These are phyloP conservation scores for Orbilia ellipsospora DNA, from an alignment of 2,329 filamentous ascomycete genomes.

Conservation along the genomic window DNA sequence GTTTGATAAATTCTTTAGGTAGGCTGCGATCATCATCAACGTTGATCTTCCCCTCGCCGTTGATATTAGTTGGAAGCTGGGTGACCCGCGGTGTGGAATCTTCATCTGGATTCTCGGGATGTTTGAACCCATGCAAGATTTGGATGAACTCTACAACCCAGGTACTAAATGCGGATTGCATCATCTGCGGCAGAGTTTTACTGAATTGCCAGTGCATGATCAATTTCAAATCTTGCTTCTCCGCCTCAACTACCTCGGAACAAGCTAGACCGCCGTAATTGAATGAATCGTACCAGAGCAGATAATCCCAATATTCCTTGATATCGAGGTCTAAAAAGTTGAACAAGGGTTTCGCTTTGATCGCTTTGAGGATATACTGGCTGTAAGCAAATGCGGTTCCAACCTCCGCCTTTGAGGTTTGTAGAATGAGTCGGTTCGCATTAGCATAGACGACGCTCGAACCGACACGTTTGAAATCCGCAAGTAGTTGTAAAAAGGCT, in stretches of 20 bases:
- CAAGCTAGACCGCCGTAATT: conserved; percentile 98
- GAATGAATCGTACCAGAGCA: conserved; percentile 98
- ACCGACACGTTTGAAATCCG: conserved; percentile 92
- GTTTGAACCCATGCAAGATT: conserved; percentile 89
- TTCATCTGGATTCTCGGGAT: conserved; percentile 67
- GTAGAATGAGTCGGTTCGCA: conserved; percentile 85
- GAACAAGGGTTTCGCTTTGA: conserved; percentile 93
- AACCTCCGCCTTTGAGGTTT: conserved; percentile 96
- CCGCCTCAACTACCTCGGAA: conserved; percentile 71
- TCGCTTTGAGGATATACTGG: conserved; percentile 97
- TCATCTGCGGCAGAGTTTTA: conserved; percentile 81
- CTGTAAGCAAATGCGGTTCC: conserved; percentile 97
- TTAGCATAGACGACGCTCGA: conserved; percentile 96
- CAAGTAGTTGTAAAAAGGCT: conserved; percentile 95
- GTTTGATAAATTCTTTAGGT: conserved; percentile 85
- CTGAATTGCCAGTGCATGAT: conserved; percentile 99
- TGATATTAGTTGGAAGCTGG: conserved; percentile 72
- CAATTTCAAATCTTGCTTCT: conserved; percentile 81
- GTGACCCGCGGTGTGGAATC: conserved; percentile 69
- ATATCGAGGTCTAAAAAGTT: conserved; percentile 97
- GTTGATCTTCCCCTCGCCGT: conserved; percentile 67
- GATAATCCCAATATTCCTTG: conserved; percentile 99
- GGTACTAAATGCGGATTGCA: conserved; percentile 87
- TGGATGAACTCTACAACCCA: conserved; percentile 96
- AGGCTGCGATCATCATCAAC: conserved; percentile 72